phyloP scores from a whole-genome alignment of 768 basidiomycete genomes.

The Lactarius vividus region DNA sequence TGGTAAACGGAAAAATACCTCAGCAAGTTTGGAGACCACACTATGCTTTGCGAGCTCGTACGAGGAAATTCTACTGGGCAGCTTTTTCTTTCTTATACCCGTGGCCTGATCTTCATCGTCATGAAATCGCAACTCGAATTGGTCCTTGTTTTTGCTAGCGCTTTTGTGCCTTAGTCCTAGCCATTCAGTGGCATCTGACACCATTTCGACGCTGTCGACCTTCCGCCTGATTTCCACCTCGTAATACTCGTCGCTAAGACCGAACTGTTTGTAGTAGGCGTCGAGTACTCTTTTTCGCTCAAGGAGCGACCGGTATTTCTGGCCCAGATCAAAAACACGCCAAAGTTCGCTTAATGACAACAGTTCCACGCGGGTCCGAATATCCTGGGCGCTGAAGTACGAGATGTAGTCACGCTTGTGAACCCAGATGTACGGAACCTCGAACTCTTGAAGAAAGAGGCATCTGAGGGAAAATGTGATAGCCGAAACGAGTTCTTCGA shows the following conservation, averaged over 20 bases:
- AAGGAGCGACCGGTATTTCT: conserved; percentile 83
- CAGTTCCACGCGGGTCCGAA: conserved; percentile 63
- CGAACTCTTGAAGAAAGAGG: conserved; percentile 84
- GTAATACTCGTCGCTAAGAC: conserved; percentile 72
- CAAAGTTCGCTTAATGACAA: conserved; percentile 81
- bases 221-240: conserved; percentile 62
- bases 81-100: conserved; percentile 63
- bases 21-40: conserved; percentile 70
- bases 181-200: conserved; percentile 92
- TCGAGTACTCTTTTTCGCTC: conserved; percentile 67
- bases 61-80: conserved; percentile 78
- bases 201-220: conserved; percentile 80
- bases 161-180: conserved; percentile 80
- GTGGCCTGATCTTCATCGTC: conserved; percentile 60
- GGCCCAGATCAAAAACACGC: conserved; percentile 86
- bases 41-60: conserved; percentile 85
- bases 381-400: conserved; percentile 68
- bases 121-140: conserved; percentile 62
- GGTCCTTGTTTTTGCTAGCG: conserved; percentile 52
- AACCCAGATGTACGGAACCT: conserved; percentile 94
- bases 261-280: conserved; percentile 64
- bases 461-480: conserved; percentile 77
- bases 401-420: conserved; percentile 91
- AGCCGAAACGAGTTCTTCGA: conserved; percentile 68
- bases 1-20: conserved; percentile 46